phyloP scores from a whole-genome alignment of 176 grass and related monocot species.

The Secale cereale region DNA sequence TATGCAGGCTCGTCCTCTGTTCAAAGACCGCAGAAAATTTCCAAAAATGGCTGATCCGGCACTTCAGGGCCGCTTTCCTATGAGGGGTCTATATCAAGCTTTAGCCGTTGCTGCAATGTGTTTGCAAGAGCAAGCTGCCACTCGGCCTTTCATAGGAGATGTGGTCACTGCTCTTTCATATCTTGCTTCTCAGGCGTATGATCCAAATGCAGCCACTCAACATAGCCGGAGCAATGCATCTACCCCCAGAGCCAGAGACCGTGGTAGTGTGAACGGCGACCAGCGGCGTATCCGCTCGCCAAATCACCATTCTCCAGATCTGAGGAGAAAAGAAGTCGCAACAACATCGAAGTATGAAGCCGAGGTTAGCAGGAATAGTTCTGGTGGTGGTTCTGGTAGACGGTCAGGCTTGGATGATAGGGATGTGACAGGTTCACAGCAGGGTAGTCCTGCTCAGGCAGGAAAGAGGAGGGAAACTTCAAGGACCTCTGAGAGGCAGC shows the following conservation, averaged over 20 bases:
- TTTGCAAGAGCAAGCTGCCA: conserved; percentile 95
- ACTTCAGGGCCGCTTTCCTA: conserved; percentile 70
- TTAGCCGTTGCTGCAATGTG: conserved; percentile 98
- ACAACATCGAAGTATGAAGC: conserved; percentile 23
- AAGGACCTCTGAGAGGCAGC: conserved; percentile 55
- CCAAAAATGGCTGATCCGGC: conserved; percentile 94
- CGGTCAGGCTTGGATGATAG: conserved; percentile 58
- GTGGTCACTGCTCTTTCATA: conserved; percentile 98
- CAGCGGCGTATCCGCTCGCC: conserved; percentile 59
- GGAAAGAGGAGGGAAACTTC: conserved; percentile 44
- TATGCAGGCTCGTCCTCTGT: conserved; percentile 91
- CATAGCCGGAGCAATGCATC: conserved; percentile 57
- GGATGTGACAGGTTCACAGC: conserved; percentile 41
- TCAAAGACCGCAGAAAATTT: conserved; percentile 94
- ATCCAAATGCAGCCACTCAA: conserved; percentile 55
- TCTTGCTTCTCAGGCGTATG: conserved; percentile 87
- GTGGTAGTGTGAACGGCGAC: conserved; percentile 21
- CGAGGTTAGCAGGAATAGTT: conserved; percentile 47
- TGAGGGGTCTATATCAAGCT: conserved; percentile 93
- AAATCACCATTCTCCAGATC: conserved; percentile 64
- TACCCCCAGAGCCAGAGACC: conserved; percentile 48
- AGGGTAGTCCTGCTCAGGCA: conserved; percentile 53
- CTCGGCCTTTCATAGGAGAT: conserved; percentile 94
- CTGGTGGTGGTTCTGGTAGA: conserved; percentile 61
- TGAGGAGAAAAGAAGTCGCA: conserved; percentile 47